Conservation (phyloP, 2,329 filamentous ascomycete genomes). For the Penicillium sp. region DNA sequence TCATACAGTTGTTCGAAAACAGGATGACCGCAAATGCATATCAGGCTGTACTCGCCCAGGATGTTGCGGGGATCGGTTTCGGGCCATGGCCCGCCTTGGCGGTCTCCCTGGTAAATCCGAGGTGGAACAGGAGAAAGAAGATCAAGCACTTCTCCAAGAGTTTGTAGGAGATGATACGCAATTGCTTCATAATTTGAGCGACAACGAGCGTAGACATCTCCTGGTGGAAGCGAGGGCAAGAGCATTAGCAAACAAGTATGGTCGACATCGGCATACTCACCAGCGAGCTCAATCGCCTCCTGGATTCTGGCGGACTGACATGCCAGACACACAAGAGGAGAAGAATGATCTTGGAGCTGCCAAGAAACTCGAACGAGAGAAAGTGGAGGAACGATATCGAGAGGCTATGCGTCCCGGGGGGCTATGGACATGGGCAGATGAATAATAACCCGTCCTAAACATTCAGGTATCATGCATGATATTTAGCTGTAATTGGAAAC, state of each 20-base stretch:
- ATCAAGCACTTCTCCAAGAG: conserved; percentile 49
- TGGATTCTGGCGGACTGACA: conserved; percentile 87
- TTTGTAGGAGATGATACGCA: conserved; percentile 50
- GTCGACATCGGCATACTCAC: conserved; percentile 74
- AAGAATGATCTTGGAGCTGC: conserved; percentile 65
- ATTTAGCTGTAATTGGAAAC: no score
- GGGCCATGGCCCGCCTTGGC: conserved; percentile 57
- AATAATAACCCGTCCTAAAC: conserved; percentile 45
- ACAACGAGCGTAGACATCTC: conserved; percentile 62
- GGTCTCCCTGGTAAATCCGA: conserved; percentile 30
- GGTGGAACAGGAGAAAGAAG: conserved; percentile 19
- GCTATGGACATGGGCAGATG: conserved; percentile 78
- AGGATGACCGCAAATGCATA: conserved; percentile 66
- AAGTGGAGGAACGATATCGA: conserved; percentile 70
- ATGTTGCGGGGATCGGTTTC: conserved; percentile 74
- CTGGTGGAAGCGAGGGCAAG: conserved; percentile 74
- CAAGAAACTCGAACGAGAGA: conserved; percentile 60
- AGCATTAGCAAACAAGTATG: conserved; percentile 70
- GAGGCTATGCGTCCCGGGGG: conserved; percentile 79
- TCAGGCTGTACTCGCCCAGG: conserved; percentile 70
- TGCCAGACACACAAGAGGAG: conserved; percentile 82
- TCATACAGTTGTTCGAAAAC: conserved; percentile 69
- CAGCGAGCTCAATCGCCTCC: conserved; percentile 71
- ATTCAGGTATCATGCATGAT: not conserved
- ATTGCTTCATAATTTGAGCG: conserved; percentile 51